phyloP scores from a whole-genome alignment of 2,329 filamentous ascomycete species.

The Penicillium sp. region DNA sequence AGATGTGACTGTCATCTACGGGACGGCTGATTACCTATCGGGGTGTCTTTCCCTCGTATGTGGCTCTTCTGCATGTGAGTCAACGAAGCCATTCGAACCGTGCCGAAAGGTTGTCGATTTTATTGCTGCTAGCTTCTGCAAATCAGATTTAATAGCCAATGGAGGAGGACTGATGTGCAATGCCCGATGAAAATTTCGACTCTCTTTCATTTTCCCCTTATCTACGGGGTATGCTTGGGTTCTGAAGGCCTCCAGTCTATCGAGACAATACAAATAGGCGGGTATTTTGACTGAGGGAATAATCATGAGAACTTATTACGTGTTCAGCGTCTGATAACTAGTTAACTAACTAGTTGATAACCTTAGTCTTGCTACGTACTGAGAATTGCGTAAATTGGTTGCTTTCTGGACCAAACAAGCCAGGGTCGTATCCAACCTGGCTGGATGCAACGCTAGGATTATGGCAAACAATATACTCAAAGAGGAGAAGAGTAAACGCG shows the following conservation, averaged over 20 bases:
- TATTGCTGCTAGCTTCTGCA: neutral
- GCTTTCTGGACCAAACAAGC: too few relatives aligned
- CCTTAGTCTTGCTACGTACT: too few relatives aligned
- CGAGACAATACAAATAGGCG: too few relatives aligned
- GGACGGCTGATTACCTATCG: neutral
- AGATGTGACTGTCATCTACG: neutral
- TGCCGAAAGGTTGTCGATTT: neutral
- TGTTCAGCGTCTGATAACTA: too few relatives aligned
- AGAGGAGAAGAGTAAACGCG: neutral
- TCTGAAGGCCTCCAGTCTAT: too few relatives aligned
- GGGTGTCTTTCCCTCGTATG: neutral
- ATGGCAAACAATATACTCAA: neutral
- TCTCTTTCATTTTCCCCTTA: neutral
- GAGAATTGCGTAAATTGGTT: too few relatives aligned
- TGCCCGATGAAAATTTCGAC: neutral
- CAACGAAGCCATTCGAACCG: constrained; percentile 1
- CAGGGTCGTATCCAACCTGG: neutral
- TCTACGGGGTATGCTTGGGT: neutral
- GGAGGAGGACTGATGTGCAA: neutral
- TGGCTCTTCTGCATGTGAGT: neutral
- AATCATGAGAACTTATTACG: too few relatives aligned
- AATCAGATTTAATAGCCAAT: neutral
- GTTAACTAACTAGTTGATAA: too few relatives aligned
- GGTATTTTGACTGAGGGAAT: too few relatives aligned
- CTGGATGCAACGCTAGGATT: neutral